Conservation (phyloP, 148 eudicot species). For the Rhododendron ovatum region DNA sequence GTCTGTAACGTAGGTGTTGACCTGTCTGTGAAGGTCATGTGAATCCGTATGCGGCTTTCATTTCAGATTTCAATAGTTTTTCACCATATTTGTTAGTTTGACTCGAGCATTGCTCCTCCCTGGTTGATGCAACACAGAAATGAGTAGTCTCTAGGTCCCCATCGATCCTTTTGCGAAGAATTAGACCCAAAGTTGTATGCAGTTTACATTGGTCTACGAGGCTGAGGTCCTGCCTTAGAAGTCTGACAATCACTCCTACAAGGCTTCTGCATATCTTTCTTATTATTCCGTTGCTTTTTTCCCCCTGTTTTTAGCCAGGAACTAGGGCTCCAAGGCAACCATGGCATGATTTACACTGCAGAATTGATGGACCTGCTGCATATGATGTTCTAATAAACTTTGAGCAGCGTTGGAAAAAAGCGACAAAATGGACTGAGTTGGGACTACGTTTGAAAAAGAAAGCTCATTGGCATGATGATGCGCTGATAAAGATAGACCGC, state of each 20-base stretch:
- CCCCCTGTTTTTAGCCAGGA: constrained; percentile 45
- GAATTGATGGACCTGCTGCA: constrained; percentile 94
- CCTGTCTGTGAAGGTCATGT: neutral
- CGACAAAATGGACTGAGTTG: constrained; percentile 83
- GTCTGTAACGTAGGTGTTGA: neutral
- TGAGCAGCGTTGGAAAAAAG: constrained; percentile 94
- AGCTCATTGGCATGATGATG: constrained; percentile 81
- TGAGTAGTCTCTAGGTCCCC: neutral
- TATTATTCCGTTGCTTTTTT: neutral
- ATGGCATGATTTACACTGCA: constrained; percentile 96
- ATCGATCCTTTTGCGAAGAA: neutral
- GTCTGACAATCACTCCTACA: neutral
- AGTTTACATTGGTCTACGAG: neutral
- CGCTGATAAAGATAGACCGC: constrained; percentile 87
- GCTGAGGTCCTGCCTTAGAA: neutral
- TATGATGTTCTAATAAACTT: constrained; percentile 93
- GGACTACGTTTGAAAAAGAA: constrained; percentile 58
- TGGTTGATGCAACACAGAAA: neutral
- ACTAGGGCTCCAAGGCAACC: constrained; percentile 96
- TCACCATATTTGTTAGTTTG: neutral
- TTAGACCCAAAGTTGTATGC: neutral
- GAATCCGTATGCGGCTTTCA: neutral
- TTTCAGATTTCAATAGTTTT: neutral
- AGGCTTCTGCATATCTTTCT: neutral
- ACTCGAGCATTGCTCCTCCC: neutral